These are phyloP conservation scores for Phialophora tarda DNA, from an alignment of 2,329 filamentous ascomycete genomes.

Conservation along the genomic window DNA sequence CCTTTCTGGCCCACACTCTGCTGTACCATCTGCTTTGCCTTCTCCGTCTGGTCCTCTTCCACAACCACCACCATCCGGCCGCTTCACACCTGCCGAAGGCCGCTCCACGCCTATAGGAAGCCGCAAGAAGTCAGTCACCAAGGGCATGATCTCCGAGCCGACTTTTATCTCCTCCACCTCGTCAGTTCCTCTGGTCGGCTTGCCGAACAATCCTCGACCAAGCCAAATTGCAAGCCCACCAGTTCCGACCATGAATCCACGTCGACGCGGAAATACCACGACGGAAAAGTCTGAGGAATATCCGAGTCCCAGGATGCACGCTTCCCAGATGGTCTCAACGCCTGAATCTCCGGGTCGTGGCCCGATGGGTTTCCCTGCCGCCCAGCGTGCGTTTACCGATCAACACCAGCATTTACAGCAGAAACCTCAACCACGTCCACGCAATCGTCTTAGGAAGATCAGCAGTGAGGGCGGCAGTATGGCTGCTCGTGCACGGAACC, in stretches of 20 bases:
- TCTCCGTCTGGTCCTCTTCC: conserved; percentile 49
- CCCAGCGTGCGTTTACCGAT: conserved; percentile 19
- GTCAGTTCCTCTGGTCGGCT: conserved; percentile 62
- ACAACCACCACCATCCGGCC: conserved; percentile 52
- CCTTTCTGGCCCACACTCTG: conserved; percentile 25
- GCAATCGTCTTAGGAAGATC: conserved; percentile 54
- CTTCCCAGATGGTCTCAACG: conserved; percentile 21
- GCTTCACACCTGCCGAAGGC: conserved; percentile 43
- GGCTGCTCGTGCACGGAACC: conserved; percentile 52
- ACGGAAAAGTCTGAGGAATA: conserved; percentile 44
- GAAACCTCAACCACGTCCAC: conserved; percentile 39
- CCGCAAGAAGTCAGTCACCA: conserved; percentile 65
- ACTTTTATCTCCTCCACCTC: conserved; percentile 59
- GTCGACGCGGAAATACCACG: conserved; percentile 57
- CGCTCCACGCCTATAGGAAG: conserved; percentile 33
- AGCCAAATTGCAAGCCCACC: conserved; percentile 50
- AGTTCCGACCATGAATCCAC: conserved; percentile 65
- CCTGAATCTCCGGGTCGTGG: conserved; percentile 18
- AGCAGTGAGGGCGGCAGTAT: conserved; percentile 59
- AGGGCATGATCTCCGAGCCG: conserved; percentile 67
- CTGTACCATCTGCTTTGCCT: conserved; percentile 50
- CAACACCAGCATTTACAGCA: conserved; percentile 22
- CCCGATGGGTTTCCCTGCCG: conserved; percentile 4
- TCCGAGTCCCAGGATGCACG: conserved; percentile 26
- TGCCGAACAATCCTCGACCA: conserved; percentile 53